A percentile compares a stretch with the other conserved stretches of the same genome.
Evolutionary conservation across 169 alveolate genomes (phyloP).

Genomic region (Cryptosporidium andersoni): DNA sequence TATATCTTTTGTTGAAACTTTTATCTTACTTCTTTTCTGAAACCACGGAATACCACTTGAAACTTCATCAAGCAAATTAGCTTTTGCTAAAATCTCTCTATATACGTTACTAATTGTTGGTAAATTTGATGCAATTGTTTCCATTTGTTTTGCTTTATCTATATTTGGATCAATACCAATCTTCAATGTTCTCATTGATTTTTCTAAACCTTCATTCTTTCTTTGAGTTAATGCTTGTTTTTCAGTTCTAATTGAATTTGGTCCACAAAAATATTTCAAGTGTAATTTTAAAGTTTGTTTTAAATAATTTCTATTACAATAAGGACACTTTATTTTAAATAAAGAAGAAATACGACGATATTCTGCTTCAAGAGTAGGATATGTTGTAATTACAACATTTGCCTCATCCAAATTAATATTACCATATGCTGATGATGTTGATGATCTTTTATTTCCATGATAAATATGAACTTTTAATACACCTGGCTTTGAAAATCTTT

Average conservation of each 20-base stretch:
- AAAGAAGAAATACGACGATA: constrained; percentile 75
- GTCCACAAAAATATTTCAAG: constrained; percentile 89
- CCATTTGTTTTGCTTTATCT: constrained; percentile 48
- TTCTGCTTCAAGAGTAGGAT: constrained; percentile 79
- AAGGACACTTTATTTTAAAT: constrained; percentile 79
- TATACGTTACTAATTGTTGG: constrained; percentile 55
- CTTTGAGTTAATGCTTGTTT: constrained; percentile 84
- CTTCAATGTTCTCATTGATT: constrained; percentile 80
- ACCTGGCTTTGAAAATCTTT: constrained; percentile 76
- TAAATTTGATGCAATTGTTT: constrained; percentile 44
- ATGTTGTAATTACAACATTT: constrained; percentile 83
- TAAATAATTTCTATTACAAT: constrained; percentile 86
- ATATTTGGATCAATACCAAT: constrained; percentile 71
- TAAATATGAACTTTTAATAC: constrained; percentile 77
- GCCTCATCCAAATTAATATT: constrained; percentile 79
- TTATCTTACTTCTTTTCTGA: constrained; percentile 6
- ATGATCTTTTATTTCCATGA: constrained; percentile 77
- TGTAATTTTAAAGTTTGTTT: constrained; percentile 82
- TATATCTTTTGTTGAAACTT: neutral
- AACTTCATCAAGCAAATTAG: constrained; percentile 46
- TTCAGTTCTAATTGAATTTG: constrained; percentile 86
- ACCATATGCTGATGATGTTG: constrained; percentile 66
- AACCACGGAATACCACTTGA: constrained; percentile 59
- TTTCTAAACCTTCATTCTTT: constrained; percentile 74
- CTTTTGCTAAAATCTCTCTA: constrained; percentile 71